phyloP scores from a whole-genome alignment of 139 green algal species.

The Mesostigma viride region DNA sequence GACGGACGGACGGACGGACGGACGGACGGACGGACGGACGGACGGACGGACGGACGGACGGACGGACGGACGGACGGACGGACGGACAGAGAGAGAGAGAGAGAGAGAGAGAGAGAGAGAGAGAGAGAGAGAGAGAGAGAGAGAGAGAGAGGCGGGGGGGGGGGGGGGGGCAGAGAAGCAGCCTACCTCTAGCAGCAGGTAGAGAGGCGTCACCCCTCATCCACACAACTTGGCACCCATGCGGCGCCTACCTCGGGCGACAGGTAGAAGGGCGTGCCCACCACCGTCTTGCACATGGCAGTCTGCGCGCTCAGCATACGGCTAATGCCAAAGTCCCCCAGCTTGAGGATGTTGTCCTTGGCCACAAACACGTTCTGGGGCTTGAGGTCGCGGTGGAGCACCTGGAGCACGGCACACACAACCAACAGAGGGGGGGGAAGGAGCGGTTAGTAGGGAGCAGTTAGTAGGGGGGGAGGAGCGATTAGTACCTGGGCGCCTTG shows the following conservation, averaged over 20 bases:
- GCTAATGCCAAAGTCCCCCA: background rate
- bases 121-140: conserved; percentile 1
- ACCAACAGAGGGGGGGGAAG: too few relatives aligned
- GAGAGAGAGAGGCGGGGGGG: conserved; percentile 11
- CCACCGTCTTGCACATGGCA: too few relatives aligned
- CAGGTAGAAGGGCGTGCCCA: background rate
- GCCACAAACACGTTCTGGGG: too few relatives aligned
- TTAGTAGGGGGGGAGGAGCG: too few relatives aligned
- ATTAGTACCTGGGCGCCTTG: too few relatives aligned
- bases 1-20: background rate
- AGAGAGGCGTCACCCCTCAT: background rate
- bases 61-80: background rate
- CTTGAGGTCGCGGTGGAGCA: too few relatives aligned
- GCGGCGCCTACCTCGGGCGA: background rate
- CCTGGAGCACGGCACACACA: too few relatives aligned
- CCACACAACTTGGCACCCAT: background rate
- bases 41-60: background rate
- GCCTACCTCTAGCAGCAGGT: background rate
- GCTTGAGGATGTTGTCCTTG: too few relatives aligned
- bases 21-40: background rate
- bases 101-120: background rate
- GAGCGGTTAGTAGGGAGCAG: too few relatives aligned
- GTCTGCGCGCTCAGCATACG: too few relatives aligned
- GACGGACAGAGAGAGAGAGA: too few relatives aligned
- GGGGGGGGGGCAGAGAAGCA: too few relatives aligned